Conservation (phyloP, 2,329 filamentous ascomycete genomes). For the Alternaria panax region DNA sequence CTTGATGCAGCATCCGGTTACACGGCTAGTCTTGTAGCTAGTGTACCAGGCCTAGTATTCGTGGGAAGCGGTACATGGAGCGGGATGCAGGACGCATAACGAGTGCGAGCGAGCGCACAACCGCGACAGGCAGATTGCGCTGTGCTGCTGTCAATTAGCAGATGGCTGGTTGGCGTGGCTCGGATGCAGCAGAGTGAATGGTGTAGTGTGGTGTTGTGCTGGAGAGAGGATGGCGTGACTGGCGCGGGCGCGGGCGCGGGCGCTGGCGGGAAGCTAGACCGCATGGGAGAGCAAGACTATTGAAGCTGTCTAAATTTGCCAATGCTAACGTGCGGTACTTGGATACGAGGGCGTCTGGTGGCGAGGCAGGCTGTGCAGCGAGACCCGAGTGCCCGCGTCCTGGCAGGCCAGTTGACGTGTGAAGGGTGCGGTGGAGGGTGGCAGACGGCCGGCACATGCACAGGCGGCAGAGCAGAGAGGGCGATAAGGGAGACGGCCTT, state of each 20-base stretch:
- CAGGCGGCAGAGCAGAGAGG: background rate
- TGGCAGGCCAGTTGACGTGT: background rate
- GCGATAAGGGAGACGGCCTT: background rate
- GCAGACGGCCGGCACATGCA: background rate
- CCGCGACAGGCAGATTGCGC: background rate
- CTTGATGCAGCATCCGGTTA: background rate
- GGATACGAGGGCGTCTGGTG: constrained; percentile 1
- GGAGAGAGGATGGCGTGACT: background rate
- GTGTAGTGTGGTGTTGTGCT: background rate
- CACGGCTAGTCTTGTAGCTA: constrained; percentile 1
- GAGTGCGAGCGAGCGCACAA: background rate
- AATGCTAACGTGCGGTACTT: background rate
- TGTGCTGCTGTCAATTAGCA: background rate
- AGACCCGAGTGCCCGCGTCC: background rate
- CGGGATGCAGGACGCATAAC: constrained; percentile 16
- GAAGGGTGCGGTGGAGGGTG: background rate
- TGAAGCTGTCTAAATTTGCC: constrained; percentile 9
- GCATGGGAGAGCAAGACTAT: constrained; percentile 10
- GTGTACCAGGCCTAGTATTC: constrained; percentile 1
- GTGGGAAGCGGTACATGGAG: constrained; percentile 9
- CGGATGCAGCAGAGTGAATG: background rate
- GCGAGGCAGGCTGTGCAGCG: background rate
- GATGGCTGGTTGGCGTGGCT: background rate
- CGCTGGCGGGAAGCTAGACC: background rate
- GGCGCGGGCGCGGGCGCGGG: background rate